Base-by-base conservation (phyloP, 345 rosid species). In the Populus alba region DNA sequence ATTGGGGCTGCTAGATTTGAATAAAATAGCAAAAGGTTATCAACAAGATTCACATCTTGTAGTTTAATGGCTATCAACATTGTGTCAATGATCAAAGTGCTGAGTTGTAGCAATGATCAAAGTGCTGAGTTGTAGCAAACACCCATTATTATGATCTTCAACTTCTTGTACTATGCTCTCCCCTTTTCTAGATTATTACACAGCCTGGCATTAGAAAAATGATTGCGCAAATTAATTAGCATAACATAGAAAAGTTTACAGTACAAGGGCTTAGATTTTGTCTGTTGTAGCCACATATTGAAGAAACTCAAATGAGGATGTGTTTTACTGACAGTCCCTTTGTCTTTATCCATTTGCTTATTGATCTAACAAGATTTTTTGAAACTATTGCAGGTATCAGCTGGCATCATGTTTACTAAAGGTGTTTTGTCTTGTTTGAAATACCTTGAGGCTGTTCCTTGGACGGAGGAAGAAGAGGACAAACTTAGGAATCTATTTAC, bases 381-480 rank as follows among this genome's bases (percentile, higher is more conserved):
- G 57, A 45, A 73, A 85, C 39, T 70, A 57, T 76, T 73, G 57
- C 82, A 93, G 97, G 98, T 93, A 57, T 89, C 96, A 37, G 91
- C 90, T 74, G 83, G 96, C 77, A 92, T 93, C 73, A 88, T 73
- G 86, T 92, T 95, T 78, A 81, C 76, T 23, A 87, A 85, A 85
- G 96, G 94, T 73, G 86, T 89, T 68, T 72, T 73, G 2, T 90
- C 94, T 68, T 92, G 97, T 88, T 83, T 95, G 78, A 90, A 91
- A 75, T 93, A 92, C 87, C 88, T 95, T 53, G 98, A 92, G 84
- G 97, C 87, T 81, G 96, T 95, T 88, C 99, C 97, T 16, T 95
- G 99, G 97, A 89, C 96, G 4, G 99, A 95, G 85, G 98, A 92
- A 38, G 99, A 95, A 87, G 99, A 92, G 87, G 95, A 95, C 79